Conservation (phyloP, 352 stramenopile species). For the Phytopythium boreale region DNA sequence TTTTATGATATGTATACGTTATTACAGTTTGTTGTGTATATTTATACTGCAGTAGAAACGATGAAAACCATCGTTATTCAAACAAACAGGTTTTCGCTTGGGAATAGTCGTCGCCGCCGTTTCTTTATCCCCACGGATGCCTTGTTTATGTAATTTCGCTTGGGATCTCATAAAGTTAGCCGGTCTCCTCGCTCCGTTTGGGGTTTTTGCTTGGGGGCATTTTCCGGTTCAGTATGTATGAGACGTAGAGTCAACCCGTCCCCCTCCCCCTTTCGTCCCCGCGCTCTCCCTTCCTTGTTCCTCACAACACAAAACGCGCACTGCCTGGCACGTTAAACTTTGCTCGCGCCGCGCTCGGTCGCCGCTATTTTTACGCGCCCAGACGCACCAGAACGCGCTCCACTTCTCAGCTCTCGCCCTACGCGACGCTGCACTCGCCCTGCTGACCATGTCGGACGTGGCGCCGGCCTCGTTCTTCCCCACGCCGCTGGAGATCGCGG, state of each 20-base stretch:
- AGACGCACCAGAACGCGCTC: not conserved
- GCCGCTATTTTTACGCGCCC: no score
- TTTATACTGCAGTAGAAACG: not conserved
- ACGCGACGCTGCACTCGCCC: not conserved
- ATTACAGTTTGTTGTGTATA: not conserved
- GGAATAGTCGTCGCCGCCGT: not conserved
- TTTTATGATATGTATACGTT: no score
- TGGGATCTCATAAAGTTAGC: not conserved
- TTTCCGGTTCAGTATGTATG: no score
- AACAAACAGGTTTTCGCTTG: not conserved
- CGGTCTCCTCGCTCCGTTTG: not conserved
- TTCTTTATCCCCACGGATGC: not conserved
- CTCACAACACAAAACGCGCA: no score
- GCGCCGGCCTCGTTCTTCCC: conserved; percentile 74
- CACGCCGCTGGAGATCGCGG: conserved; percentile 74
- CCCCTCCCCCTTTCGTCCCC: no score
- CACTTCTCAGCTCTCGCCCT: no score
- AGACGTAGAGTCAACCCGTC: no score
- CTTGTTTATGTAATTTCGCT: not conserved
- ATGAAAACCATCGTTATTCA: not conserved
- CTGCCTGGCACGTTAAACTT: no score
- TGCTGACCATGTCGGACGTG: conserved; percentile 50
- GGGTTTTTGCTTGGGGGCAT: no score
- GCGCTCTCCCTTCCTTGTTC: no score
- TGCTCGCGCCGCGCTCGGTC: no score